Evolutionary conservation across 352 stramenopile species (phyloP), one percentile per base, ranked within the genome.

Genomic region (Phytopythium mirpurense): DNA sequence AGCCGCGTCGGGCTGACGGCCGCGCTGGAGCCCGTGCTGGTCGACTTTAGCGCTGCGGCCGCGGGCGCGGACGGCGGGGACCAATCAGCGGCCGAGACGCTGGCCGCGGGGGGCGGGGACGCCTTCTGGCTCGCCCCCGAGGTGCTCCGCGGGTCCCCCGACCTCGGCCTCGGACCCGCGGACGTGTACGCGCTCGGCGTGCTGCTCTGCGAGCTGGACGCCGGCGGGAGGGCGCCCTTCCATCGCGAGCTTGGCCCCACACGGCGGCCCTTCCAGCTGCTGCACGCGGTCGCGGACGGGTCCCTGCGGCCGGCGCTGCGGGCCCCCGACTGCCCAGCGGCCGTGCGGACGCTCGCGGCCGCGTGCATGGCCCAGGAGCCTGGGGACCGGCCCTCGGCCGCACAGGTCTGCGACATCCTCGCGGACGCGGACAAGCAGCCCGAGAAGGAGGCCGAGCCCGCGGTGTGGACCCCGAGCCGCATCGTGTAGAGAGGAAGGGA

Each of bases 111-210:
- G 3, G 45, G 57, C 27, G 64, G 64, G 7, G 62, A 62, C 34
- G 54, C 57, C 12, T 67, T 61, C 42, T 72, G 64, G 64, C 60
- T 70, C 4, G 68, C 79, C 0, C 79, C 79, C 0, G 79, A 90
- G 56, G 61, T 88, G 32, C 60, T 86, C 16, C 66, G 72, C 15
- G 79, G 72, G 8, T 7, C 11, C 1, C 12, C 12, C 34, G n/a
- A 59, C 65, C 12, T 60, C 72, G 16, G 68, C 66, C 8, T 83
- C 72, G 0, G 70, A 72, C 78, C 80, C 55, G 73, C 72, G 36
- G 76, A 87, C 59, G 74, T 87, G 67, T 87, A 76, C 63, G 72
- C 76, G 24, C 79, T 84, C 24, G 76, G 76, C n/a, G 71, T 77
- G 49, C 62, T 87, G 16, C 60, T 84, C 3, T 43, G 46, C 16